Percentiles rank a stretch among this genome's conserved stretches.
Evolutionary conservation across 2,329 filamentous ascomycete genomes (phyloP).

Genomic region (Exophiala bonariae): DNA sequence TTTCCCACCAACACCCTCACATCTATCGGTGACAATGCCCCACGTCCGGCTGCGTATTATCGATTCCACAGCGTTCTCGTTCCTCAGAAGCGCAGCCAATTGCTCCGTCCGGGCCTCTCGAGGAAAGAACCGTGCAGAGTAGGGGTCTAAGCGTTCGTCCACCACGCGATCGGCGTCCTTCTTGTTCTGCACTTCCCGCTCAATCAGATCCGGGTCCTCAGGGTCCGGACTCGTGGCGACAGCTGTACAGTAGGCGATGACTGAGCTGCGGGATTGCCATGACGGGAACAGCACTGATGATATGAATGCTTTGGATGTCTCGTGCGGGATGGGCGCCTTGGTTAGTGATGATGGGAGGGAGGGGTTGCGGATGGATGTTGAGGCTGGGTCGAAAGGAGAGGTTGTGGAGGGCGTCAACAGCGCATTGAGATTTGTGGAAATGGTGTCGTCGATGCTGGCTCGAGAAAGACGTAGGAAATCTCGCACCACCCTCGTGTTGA

Average conservation of each 20-base stretch:
- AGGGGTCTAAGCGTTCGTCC: conserved; percentile 88
- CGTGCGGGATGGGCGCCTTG: conserved; percentile 37
- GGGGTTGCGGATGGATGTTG: conserved; percentile 56
- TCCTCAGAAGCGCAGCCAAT: conserved; percentile 70
- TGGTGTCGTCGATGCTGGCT: conserved; percentile 84
- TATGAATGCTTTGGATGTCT: conserved; percentile 71
- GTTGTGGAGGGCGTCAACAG: conserved; percentile 70
- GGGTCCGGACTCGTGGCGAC: conserved; percentile 87
- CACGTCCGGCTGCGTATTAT: conserved; percentile 79
- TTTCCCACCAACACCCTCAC: conserved; percentile 52
- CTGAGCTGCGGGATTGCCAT: conserved; percentile 80
- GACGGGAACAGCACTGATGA: conserved; percentile 78
- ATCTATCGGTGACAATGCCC: conserved; percentile 74
- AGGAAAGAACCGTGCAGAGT: conserved; percentile 79
- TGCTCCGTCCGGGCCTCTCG: conserved; percentile 77
- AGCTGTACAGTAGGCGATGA: conserved; percentile 83
- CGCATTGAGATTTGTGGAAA: conserved; percentile 89
- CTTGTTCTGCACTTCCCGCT: conserved; percentile 69
- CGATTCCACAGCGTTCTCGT: conserved; percentile 78
- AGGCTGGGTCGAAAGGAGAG: conserved; percentile 74
- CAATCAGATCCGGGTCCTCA: conserved; percentile 73
- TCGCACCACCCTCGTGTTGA: conserved; percentile 41
- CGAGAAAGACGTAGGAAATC: conserved; percentile 90
- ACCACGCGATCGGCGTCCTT: conserved; percentile 72
- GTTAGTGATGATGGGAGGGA: conserved; percentile 14